Percentiles rank a stretch among this genome's conserved stretches.
phyloP scores from a whole-genome alignment of 2,329 filamentous ascomycete genomes.

The Beauveria australis region DNA sequence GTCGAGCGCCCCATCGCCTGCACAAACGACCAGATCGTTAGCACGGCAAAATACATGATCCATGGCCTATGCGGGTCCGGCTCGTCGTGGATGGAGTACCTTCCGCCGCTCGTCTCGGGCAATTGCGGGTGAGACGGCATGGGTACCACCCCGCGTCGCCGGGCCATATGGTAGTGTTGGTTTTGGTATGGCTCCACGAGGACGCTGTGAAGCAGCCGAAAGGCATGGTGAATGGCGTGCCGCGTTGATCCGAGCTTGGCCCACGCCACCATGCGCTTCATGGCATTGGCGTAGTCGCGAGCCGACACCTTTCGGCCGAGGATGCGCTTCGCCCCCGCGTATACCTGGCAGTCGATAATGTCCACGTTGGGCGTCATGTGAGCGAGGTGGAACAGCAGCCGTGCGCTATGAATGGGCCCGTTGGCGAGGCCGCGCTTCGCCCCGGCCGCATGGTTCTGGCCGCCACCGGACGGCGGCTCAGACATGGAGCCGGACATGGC shows the following conservation, averaged over 20 bases:
- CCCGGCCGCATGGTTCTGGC: background rate
- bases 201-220: constrained; percentile 71
- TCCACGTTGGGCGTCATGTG: constrained; percentile 87
- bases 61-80: constrained; percentile 78
- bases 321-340: constrained; percentile 68
- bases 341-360: constrained; percentile 84
- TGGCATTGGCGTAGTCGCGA: constrained; percentile 64
- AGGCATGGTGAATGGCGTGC: constrained; percentile 76
- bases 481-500: constrained; percentile 41
- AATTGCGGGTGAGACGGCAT: background rate
- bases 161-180: constrained; percentile 4
- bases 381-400: constrained; percentile 75
- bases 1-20: constrained; percentile 59
- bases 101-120: too few relatives aligned
- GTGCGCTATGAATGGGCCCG: constrained; percentile 67
- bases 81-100: constrained; percentile 69
- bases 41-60: constrained; percentile 80
- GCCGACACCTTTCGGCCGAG: constrained; percentile 71
- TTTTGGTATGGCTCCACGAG: constrained; percentile 46
- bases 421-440: constrained; percentile 45
- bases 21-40: constrained; percentile 84
- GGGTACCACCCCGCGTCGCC: constrained; percentile 7
- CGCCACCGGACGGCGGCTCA: constrained; percentile 17
- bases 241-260: constrained; percentile 65
- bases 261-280: constrained; percentile 72